Evolutionary conservation across 192 early-diverging fungal genomes (phyloP).

Genomic region (Coemansia sp.): DNA sequence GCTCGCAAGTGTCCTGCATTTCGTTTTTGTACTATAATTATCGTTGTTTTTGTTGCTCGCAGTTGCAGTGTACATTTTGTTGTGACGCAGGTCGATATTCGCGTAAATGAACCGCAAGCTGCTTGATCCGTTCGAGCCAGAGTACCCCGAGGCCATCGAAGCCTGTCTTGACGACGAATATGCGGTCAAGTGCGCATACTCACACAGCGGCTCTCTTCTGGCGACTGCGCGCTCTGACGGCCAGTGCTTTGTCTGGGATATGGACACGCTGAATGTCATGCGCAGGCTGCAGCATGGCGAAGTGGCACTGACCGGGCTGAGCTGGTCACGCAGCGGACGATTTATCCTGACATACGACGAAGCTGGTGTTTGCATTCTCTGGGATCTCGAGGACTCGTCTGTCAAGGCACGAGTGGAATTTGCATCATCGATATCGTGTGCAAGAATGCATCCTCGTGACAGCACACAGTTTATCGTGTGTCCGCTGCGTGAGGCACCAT

Average conservation of each 20-base stretch:
- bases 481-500: constrained; percentile 34
- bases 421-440: constrained; percentile 66
- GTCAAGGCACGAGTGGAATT: constrained; percentile 64
- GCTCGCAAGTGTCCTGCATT: too few relatives aligned
- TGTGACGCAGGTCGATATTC: too few relatives aligned
- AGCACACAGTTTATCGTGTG: constrained; percentile 31
- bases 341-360: constrained; percentile 77
- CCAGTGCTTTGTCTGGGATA: constrained; percentile 79
- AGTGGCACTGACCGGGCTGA: constrained; percentile 71
- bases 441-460: constrained; percentile 79
- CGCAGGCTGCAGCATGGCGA: constrained; percentile 75
- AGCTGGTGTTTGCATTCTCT: constrained; percentile 82
- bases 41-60: too few relatives aligned
- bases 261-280: constrained; percentile 78
- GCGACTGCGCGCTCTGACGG: constrained; percentile 83
- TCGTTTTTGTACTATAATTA: too few relatives aligned
- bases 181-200: constrained; percentile 71
- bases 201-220: constrained; percentile 75
- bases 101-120: constrained; percentile 58
- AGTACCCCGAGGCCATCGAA: constrained; percentile 78
- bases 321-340: constrained; percentile 81
- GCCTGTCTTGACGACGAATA: constrained; percentile 72
- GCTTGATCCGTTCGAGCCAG: constrained; percentile 76
- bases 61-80: too few relatives aligned
- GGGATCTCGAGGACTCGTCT: constrained; percentile 72